Percentiles rank a stretch among this genome's conserved stretches.
phyloP scores from a whole-genome alignment of 2,329 filamentous ascomycete genomes.

The Penicillium sp. region DNA sequence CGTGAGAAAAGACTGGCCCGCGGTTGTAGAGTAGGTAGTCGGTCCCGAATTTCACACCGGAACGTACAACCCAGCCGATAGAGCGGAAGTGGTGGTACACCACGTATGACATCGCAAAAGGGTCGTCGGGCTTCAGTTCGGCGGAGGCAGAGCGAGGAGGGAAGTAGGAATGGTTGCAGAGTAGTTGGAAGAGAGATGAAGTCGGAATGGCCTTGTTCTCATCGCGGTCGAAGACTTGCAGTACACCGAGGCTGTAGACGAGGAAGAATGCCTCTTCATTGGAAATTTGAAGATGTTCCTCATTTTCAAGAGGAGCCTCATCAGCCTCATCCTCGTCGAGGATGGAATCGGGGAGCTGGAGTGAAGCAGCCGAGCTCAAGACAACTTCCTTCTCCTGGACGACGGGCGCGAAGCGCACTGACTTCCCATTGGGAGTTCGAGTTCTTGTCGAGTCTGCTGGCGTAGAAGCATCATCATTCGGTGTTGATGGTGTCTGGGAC shows the following conservation, averaged over 20 bases:
- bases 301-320: slow-evolving; percentile 40
- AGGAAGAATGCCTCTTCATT: slow-evolving; percentile 91
- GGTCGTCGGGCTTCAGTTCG: slow-evolving; percentile 66
- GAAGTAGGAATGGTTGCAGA: slow-evolving; percentile 65
- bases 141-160: slow-evolving; percentile 49
- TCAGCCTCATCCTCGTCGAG: slow-evolving; percentile 22
- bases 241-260: slow-evolving; percentile 69
- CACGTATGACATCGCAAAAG: slow-evolving; percentile 79
- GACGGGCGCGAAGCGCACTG: slow-evolving; percentile 65
- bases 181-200: slow-evolving; percentile 59
- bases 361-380: slow-evolving; percentile 19
- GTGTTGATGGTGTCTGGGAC: slow-evolving; percentile 15
- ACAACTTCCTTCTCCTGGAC: slow-evolving; percentile 61
- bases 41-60: slow-evolving; percentile 89
- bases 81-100: slow-evolving; percentile 96
- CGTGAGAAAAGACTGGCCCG: slow-evolving; percentile 90
- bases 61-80: slow-evolving; percentile 87
- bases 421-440: slow-evolving; percentile 46
- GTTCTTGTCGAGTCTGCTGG: slow-evolving; percentile 11
- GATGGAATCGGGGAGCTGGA: slow-evolving; percentile 4
- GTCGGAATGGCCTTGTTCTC: slow-evolving; percentile 46
- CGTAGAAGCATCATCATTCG: slow-evolving; percentile 7
- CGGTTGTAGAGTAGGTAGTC: slow-evolving; percentile 94
- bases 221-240: slow-evolving; percentile 53
- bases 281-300: slow-evolving; percentile 89